Percentiles rank a stretch among this genome's conserved stretches.
These are phyloP conservation scores for Peziza echinospora DNA, from an alignment of 495 filamentous ascomycete genomes.

Conservation along the genomic window DNA sequence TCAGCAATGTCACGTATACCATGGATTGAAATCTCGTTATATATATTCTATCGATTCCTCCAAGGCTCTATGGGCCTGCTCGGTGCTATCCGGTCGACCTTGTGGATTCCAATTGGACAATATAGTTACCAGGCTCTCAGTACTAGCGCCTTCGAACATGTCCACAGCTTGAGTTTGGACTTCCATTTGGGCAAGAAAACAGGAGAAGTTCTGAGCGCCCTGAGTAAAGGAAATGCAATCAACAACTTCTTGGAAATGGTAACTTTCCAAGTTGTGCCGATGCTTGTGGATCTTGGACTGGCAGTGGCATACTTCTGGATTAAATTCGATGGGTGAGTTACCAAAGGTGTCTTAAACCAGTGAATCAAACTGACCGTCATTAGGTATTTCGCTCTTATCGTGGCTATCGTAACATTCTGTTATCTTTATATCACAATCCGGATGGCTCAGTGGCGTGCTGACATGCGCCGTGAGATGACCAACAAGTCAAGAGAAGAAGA, in stretches of 20 bases:
- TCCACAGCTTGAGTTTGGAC: constrained; percentile 81
- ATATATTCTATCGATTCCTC: constrained; percentile 61
- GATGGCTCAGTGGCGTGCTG: constrained; percentile 81
- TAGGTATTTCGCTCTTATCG: constrained; percentile 68
- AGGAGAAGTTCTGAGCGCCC: constrained; percentile 78
- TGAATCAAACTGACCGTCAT: background rate
- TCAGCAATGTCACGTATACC: constrained; percentile 28
- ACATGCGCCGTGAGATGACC: constrained; percentile 78
- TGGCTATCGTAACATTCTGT: constrained; percentile 78
- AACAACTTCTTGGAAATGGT: constrained; percentile 92
- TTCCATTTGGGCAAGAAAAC: constrained; percentile 95
- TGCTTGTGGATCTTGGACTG: constrained; percentile 74
- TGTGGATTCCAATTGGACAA: constrained; percentile 93
- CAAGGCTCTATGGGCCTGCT: constrained; percentile 76
- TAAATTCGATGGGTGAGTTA: constrained; percentile 40
- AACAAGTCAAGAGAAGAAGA: constrained; percentile 87
- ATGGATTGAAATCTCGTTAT: constrained; percentile 50
- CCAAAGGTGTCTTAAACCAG: background rate
- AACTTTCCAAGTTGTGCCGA: constrained; percentile 85
- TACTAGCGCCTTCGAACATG: constrained; percentile 88
- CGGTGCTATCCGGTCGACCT: constrained; percentile 51
- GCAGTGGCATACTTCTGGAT: constrained; percentile 72
- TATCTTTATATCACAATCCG: constrained; percentile 91
- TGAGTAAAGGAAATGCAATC: constrained; percentile 90
- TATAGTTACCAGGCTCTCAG: constrained; percentile 91